Base-by-base conservation (phyloP, 306 rosid genomes). In the Cercis canadensis region DNA sequence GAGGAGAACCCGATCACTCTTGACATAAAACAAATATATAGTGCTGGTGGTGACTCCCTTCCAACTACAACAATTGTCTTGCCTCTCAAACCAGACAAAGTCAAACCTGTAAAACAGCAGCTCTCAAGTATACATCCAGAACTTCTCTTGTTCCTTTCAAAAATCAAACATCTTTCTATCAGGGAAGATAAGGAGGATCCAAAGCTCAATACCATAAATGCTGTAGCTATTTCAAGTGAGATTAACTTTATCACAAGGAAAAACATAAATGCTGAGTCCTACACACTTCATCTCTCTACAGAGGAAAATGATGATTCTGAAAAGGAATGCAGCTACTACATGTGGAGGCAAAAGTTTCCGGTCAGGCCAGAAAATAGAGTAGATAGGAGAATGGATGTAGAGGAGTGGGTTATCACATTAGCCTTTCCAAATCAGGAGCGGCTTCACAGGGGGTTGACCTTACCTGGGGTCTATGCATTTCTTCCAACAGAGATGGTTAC, bases 401-500 rank as follows among this genome's bases (percentile, higher is more conserved):
- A 83, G 40, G 89, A 87, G 68, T 83, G 75, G 85, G 67, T 75
- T 52, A 63, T 90, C 75, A 85, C 90, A 2, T 79, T 90, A 53
- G 91, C 90, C 43, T 90, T 90, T 70, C 93, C 96, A 19, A 19
- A 51, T 45, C 86, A 82, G 12, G 83, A 85, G 68, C 85, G 86
- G 51, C 87, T 85, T 59, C 17, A 46, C 4, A 65, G 81, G 50
- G 90, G 86, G 37, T 55, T 2, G 19, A 78, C 29, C 66, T 86
- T 79, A 5, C 84, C 89, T 8, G 96, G 97, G 43, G 61, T 91
- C 29, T 91, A 84, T 39, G 87, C 89, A 2, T 91, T 86, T 73
- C 92, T 91, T 60, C 97, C 97, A 5, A 88, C 97, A 6, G 88
- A 85, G 70, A 88, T 88, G 96, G 75, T 88, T 0, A 91, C 92